These are phyloP conservation scores for Podochytrium sp. DNA, from an alignment of 192 early-diverging fungal species.

Conservation along the genomic window DNA sequence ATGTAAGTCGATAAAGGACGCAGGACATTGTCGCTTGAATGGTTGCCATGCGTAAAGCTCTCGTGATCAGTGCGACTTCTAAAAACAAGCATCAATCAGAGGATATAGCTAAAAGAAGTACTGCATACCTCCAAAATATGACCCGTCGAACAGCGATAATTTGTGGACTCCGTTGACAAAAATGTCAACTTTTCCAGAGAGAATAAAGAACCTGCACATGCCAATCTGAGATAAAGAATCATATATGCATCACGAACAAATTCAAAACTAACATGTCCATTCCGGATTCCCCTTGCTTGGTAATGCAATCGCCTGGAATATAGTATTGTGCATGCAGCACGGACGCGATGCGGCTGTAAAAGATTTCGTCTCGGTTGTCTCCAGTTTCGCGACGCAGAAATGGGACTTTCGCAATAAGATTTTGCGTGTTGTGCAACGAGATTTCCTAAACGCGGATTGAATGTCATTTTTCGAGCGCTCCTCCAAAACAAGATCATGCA, in stretches of 20 bases:
- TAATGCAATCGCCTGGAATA: slow-evolving; percentile 32
- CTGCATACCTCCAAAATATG: slow-evolving; percentile 48
- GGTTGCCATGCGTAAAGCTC: background rate
- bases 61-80: background rate
- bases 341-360: slow-evolving; percentile 23
- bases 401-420: slow-evolving; percentile 34
- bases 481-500: background rate
- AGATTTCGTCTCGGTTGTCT: slow-evolving; percentile 38
- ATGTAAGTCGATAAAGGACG: slow-evolving; percentile 1
- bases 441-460: slow-evolving; percentile 41
- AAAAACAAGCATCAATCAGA: background rate
- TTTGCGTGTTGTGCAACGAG: slow-evolving; percentile 32
- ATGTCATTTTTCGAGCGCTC: background rate
- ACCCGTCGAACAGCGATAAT: slow-evolving; percentile 27
- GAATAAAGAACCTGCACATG: slow-evolving; percentile 47
- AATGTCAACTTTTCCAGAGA: slow-evolving; percentile 19
- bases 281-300: slow-evolving; percentile 29
- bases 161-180: slow-evolving; percentile 9
- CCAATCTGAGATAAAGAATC: too few species aligned
- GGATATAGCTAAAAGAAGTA: too few species aligned
- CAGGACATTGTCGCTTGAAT: background rate
- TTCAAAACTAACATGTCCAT: too few species aligned
- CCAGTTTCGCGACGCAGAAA: slow-evolving; percentile 25
- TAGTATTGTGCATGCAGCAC: slow-evolving; percentile 16
- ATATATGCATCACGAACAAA: too few species aligned